A percentile compares a stretch with the other conserved stretches of the same genome.
Evolutionary conservation across 345 rosid species (phyloP).

Genomic region (Hibiscus trionum): DNA sequence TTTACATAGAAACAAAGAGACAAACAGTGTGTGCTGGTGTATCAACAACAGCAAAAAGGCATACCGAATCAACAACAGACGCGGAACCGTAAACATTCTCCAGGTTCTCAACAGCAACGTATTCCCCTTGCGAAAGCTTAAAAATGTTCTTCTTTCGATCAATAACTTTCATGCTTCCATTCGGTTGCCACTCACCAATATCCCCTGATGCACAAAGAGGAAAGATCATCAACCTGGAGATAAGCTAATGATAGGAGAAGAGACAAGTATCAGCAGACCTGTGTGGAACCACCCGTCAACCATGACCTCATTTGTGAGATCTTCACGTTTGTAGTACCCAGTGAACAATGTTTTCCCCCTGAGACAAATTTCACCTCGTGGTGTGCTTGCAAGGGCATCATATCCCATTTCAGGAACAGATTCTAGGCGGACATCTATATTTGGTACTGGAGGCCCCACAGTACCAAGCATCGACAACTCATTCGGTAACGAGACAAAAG

Average conservation of each 20-base stretch:
- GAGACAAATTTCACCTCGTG: conserved; percentile 85
- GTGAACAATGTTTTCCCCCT: conserved; percentile 71
- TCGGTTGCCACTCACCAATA: conserved; percentile 95
- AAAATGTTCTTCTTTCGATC: conserved; percentile 95
- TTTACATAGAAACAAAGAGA: not conserved
- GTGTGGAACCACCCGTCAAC: conserved; percentile 97
- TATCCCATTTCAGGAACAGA: conserved; percentile 97
- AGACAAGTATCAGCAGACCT: conserved; percentile 29
- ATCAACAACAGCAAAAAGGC: not conserved
- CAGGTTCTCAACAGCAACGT: conserved; percentile 93
- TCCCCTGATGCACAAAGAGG: conserved; percentile 49
- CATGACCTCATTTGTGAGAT: conserved; percentile 76
- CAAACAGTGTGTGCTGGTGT: not conserved
- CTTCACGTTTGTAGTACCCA: conserved; percentile 89
- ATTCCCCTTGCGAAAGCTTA: conserved; percentile 97
- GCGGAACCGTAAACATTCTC: conserved; percentile 69
- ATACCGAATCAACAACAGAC: conserved; percentile 68
- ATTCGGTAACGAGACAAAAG: conserved; percentile 86
- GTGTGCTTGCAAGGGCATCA: conserved; percentile 72
- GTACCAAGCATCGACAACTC: conserved; percentile 76
- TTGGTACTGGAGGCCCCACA: conserved; percentile 97
- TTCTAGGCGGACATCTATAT: conserved; percentile 79
- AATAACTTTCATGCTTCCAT: conserved; percentile 90
- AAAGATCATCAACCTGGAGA: not conserved
- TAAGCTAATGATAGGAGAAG: not conserved